Conservation (phyloP, 352 stramenopile genomes). For the Phytophthora ramorum region DNA sequence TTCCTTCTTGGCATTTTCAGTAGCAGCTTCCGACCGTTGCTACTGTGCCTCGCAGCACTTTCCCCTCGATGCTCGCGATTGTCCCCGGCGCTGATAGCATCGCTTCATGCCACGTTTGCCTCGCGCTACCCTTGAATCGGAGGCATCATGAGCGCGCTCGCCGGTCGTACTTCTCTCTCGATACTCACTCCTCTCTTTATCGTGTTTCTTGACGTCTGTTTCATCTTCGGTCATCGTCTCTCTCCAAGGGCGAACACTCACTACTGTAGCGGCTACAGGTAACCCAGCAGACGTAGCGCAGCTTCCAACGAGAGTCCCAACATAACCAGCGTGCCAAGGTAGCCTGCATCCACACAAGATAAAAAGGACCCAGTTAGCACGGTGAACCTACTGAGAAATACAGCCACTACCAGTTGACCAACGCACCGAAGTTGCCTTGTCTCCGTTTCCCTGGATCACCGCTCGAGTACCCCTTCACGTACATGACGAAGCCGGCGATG, state of each 20-base stretch:
- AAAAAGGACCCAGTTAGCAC: not conserved
- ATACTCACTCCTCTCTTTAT: slow-evolving; percentile 1
- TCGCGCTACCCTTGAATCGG: slow-evolving; percentile 39
- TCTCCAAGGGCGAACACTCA: slow-evolving; percentile 11
- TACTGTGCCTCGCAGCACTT: slow-evolving; percentile 31
- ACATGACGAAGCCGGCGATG: slow-evolving; percentile 52
- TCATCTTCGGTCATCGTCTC: slow-evolving; percentile 1
- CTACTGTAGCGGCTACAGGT: no score
- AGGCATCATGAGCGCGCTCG: slow-evolving; percentile 30
- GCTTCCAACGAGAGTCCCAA: slow-evolving; percentile 39
- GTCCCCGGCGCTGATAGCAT: slow-evolving; percentile 17
- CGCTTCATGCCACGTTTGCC: slow-evolving; percentile 31
- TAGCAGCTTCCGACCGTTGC: slow-evolving; percentile 41
- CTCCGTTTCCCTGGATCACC: slow-evolving; percentile 50
- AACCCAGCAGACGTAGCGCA: slow-evolving; percentile 33
- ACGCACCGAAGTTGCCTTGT: slow-evolving; percentile 45
- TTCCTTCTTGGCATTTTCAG: slow-evolving; percentile 17
- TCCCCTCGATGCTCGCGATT: slow-evolving; percentile 31
- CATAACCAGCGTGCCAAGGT: slow-evolving; percentile 35
- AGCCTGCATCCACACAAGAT: slow-evolving; percentile 16
- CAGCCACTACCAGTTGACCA: not conserved
- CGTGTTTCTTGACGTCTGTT: slow-evolving; percentile 3
- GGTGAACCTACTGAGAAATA: not conserved
- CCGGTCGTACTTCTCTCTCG: slow-evolving; percentile 12
- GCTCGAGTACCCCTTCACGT: slow-evolving; percentile 46